Evolutionary conservation across 495 filamentous ascomycete species (phyloP).

Genomic region (Emericellopsis terricola): DNA sequence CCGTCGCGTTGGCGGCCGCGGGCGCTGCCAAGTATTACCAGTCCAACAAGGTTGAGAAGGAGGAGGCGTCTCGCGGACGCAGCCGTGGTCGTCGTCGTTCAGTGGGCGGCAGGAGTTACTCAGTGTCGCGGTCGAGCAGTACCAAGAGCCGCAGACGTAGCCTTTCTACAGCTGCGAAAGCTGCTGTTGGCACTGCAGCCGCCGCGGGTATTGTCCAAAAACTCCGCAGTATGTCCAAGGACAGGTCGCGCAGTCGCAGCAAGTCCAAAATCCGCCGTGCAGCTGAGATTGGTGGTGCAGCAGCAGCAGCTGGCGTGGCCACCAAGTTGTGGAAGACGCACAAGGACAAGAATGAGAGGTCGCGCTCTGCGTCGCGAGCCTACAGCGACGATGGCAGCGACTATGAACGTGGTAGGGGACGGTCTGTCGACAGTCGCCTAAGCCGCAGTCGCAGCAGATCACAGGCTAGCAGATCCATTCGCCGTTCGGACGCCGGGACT

Average conservation of each 20-base stretch:
- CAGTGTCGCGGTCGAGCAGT: constrained; percentile 11
- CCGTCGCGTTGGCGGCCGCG: constrained; percentile 55
- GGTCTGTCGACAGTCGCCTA: constrained; percentile 2
- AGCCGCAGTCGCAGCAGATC: constrained; percentile 18
- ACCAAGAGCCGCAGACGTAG: constrained; percentile 38
- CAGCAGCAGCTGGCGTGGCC: constrained; percentile 59
- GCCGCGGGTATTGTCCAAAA: constrained; percentile 59
- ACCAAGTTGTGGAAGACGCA: constrained; percentile 68
- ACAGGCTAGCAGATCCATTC: constrained; percentile 35
- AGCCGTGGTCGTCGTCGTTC: constrained; percentile 33
- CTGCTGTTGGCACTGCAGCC: constrained; percentile 61
- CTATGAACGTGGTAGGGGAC: constrained; percentile 10
- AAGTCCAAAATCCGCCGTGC: constrained; percentile 38
- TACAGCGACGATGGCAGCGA: constrained; percentile 11
- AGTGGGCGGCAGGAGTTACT: constrained; percentile 8
- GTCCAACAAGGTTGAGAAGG: constrained; percentile 46
- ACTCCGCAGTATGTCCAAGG: constrained; percentile 48
- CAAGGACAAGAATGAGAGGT: constrained; percentile 36
- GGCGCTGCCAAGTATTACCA: constrained; percentile 63
- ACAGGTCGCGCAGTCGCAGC: constrained; percentile 26
- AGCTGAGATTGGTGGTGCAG: constrained; percentile 51
- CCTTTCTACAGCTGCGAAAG: constrained; percentile 54
- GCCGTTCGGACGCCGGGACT: constrained; percentile 36
- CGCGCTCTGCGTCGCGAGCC: constrained; percentile 28
- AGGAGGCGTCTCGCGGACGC: constrained; percentile 48